Conservation (phyloP, 768 basidiomycete species). For the Rhodotorula sphaerocarpa region DNA sequence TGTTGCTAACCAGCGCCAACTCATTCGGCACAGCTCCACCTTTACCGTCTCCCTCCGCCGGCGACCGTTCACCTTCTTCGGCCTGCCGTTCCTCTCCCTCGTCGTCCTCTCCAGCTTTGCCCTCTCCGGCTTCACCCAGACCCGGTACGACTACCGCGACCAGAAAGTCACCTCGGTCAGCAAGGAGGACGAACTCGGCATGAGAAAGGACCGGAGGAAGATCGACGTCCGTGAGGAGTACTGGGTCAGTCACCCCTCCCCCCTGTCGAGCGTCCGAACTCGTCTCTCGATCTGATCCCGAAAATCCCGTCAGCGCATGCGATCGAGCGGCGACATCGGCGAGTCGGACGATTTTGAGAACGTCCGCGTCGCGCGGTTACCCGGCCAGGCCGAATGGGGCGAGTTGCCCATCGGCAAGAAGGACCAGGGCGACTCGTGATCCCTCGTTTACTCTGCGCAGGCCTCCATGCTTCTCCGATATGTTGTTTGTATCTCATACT, state of each 20-base stretch:
- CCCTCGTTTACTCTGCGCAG: too few relatives aligned
- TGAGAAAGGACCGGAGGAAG: conserved; percentile 63
- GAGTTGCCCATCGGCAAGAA: conserved; percentile 53
- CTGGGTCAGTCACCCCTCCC: conserved; percentile 59
- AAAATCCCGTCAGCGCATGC: conserved; percentile 52
- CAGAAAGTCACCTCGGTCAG: conserved; percentile 68
- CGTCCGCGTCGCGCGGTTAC: conserved; percentile 70
- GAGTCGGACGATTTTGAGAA: conserved; percentile 69
- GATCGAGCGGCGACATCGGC: conserved; percentile 49
- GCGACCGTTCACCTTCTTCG: conserved; percentile 53
- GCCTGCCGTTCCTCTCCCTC: conserved; percentile 73
- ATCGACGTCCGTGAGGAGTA: conserved; percentile 94
- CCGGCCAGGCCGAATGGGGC: conserved; percentile 90
- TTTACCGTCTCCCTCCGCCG: conserved; percentile 25
- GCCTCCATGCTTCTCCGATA: too few relatives aligned
- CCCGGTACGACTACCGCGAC: conserved; percentile 79
- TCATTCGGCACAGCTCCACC: background rate
- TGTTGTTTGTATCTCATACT: too few relatives aligned
- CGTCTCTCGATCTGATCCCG: background rate
- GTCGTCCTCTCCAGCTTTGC: conserved; percentile 83
- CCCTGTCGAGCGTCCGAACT: background rate
- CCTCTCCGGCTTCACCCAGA: conserved; percentile 73
- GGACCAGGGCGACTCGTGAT: too few relatives aligned
- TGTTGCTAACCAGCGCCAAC: too few relatives aligned
- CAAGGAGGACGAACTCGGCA: conserved; percentile 66